phyloP scores from a whole-genome alignment of 2,329 filamentous ascomycete species.

The Tolypocladium amazonense region DNA sequence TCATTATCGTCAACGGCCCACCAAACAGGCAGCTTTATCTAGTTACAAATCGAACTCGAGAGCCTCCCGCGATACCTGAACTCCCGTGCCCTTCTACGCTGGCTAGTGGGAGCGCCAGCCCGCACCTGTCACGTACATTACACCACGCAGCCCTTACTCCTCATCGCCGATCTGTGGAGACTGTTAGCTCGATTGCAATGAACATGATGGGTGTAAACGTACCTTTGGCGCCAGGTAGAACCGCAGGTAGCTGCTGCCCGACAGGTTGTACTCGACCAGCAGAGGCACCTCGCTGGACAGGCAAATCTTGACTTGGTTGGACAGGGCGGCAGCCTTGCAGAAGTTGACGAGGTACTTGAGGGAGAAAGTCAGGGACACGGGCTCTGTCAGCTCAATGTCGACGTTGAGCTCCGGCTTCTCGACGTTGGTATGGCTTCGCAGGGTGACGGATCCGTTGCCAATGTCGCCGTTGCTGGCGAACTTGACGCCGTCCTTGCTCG shows the following conservation, averaged over 20 bases:
- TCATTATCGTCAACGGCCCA: constrained; percentile 4
- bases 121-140: constrained; percentile 6
- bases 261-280: constrained; percentile 80
- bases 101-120: constrained; percentile 1
- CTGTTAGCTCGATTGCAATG: neutral
- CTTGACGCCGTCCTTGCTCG: constrained; percentile 93
- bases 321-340: constrained; percentile 90
- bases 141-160: constrained; percentile 16
- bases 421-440: constrained; percentile 78
- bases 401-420: constrained; percentile 83
- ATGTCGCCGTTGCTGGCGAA: constrained; percentile 92
- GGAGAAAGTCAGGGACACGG: constrained; percentile 90
- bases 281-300: constrained; percentile 94
- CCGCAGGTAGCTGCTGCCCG: constrained; percentile 76
- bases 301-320: constrained; percentile 76
- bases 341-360: constrained; percentile 99
- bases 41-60: neutral
- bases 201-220: constrained; percentile 16
- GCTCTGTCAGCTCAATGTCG: constrained; percentile 82
- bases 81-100: neutral
- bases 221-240: constrained; percentile 99
- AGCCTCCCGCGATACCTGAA: neutral
- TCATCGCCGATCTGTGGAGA: constrained; percentile 26
- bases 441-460: constrained; percentile 84
- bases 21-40: neutral